A percentile compares a stretch with the other conserved stretches of the same genome.
Evolutionary conservation across 202 grass and related monocot species (phyloP).

Genomic region (Brachypodium distachyon): DNA sequence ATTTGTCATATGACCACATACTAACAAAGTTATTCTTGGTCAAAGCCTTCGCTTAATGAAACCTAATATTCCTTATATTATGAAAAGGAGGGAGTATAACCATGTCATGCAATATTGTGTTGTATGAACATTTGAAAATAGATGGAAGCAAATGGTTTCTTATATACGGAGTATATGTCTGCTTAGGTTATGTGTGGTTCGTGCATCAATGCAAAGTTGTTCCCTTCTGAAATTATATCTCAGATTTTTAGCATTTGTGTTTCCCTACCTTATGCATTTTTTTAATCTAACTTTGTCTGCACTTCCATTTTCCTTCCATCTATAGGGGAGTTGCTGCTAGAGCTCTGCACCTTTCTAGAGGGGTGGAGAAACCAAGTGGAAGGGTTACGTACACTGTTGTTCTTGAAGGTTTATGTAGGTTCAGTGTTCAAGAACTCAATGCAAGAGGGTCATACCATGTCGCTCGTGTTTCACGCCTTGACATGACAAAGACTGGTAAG

Average conservation of each 20-base stretch:
- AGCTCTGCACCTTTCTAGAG: constrained; percentile 97
- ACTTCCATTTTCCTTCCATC: constrained; percentile 8
- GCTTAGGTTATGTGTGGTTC: not conserved
- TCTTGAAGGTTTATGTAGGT: constrained; percentile 95
- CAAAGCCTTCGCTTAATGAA: too few relatives aligned
- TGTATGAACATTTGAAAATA: not conserved
- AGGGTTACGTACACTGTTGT: constrained; percentile 95
- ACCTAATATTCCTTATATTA: too few relatives aligned
- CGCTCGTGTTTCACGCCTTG: constrained; percentile 79
- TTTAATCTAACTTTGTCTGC: not conserved
- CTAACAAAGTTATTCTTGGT: too few relatives aligned
- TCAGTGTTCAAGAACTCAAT: constrained; percentile 87
- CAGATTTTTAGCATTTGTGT: not conserved
- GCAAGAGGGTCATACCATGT: constrained; percentile 89
- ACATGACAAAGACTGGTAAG: constrained; percentile 92
- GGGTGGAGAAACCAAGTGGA: constrained; percentile 97
- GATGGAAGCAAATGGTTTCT: constrained; percentile 2
- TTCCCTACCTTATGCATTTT: not conserved
- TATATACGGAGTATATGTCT: not conserved
- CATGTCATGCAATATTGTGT: not conserved
- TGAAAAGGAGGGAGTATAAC: too few relatives aligned
- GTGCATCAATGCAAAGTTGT: not conserved
- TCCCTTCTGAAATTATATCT: not conserved
- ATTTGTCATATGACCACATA: too few relatives aligned
- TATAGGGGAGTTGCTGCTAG: constrained; percentile 95